Evolutionary conservation across 306 rosid genomes (phyloP).

Genomic region (Vigna hirtella): DNA sequence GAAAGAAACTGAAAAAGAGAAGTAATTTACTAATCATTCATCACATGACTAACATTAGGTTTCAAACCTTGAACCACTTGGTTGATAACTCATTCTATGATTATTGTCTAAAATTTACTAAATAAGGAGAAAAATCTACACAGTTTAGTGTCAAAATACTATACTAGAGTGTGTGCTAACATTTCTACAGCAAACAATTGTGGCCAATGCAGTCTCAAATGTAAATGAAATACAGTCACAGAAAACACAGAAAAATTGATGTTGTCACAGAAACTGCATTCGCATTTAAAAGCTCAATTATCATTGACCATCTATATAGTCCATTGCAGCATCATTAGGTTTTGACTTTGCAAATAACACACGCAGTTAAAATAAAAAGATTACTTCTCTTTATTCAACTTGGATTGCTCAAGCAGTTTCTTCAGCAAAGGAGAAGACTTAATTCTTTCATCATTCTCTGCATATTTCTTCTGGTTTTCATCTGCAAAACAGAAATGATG

Average conservation of each 20-base stretch:
- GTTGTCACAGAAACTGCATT: not conserved
- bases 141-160: not conserved
- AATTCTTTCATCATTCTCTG: conserved; percentile 81
- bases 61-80: too few relatives aligned
- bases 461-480: conserved; percentile 89
- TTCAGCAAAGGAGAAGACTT: conserved; percentile 72
- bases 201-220: not conserved
- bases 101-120: too few relatives aligned
- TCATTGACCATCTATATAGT: not conserved
- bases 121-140: not conserved
- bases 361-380: not conserved
- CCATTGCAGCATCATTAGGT: not conserved
- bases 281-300: not conserved
- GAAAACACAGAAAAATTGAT: not conserved
- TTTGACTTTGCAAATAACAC: conserved; percentile 19
- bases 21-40: too few relatives aligned
- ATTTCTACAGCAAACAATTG: not conserved
- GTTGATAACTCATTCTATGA: too few relatives aligned
- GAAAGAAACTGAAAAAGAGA: not conserved
- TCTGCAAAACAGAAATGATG: conserved; percentile 58
- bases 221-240: not conserved
- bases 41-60: too few relatives aligned
- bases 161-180: not conserved
- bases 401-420: conserved; percentile 75
- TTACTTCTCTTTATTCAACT: conserved; percentile 90